These are phyloP conservation scores for Aspergillus clavatus DNA, from an alignment of 2,329 filamentous ascomycete species.

Conservation along the genomic window DNA sequence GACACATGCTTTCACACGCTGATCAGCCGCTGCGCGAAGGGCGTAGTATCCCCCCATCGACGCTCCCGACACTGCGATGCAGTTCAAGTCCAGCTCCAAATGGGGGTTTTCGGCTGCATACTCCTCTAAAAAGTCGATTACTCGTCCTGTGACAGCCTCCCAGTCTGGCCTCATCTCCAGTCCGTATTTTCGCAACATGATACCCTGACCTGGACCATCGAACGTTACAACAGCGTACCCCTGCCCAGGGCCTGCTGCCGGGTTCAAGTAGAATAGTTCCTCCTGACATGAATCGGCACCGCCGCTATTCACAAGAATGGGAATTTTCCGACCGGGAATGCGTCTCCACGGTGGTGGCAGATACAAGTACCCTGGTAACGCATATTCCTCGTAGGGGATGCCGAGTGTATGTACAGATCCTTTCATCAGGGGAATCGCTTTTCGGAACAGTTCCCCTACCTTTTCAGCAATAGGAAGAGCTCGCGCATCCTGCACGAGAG, in stretches of 20 bases:
- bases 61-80: slow-evolving; percentile 33
- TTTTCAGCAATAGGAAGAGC: not conserved
- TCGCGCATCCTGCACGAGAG: not conserved
- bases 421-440: slow-evolving; percentile 22
- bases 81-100: slow-evolving; percentile 30
- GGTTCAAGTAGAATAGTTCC: slow-evolving; percentile 34
- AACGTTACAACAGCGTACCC: slow-evolving; percentile 43
- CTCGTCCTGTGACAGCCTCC: slow-evolving; percentile 1
- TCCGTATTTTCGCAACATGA: slow-evolving; percentile 20
- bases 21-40: slow-evolving; percentile 38
- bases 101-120: not conserved
- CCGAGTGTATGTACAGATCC: not conserved
- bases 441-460: slow-evolving; percentile 16
- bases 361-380: slow-evolving; percentile 24
- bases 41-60: slow-evolving; percentile 44
- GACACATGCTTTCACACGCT: slow-evolving; percentile 42
- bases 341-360: slow-evolving; percentile 10
- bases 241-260: slow-evolving; percentile 16
- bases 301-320: slow-evolving; percentile 6
- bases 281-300: slow-evolving; percentile 35
- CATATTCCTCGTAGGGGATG: slow-evolving; percentile 4
- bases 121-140: not conserved
- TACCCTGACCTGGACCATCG: slow-evolving; percentile 43
- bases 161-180: slow-evolving; percentile 1
- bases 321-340: not conserved